Conservation (phyloP, 805 yeast species). For the Lipomyces spencermartinsiae region DNA sequence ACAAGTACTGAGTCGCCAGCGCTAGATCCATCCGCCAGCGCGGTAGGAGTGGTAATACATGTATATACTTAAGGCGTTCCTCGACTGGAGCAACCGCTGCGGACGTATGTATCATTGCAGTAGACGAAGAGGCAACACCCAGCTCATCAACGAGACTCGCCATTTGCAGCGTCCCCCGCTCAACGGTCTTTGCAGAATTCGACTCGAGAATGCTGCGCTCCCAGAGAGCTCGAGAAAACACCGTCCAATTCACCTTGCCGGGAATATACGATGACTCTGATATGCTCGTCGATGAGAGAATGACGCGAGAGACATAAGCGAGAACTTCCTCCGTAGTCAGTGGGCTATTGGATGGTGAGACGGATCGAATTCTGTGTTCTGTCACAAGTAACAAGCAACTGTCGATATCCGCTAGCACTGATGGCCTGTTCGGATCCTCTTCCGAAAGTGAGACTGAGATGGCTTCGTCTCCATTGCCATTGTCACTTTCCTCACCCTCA, state of each 20-base stretch:
- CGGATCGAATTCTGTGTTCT: constrained; percentile 64
- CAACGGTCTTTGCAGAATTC: constrained; percentile 80
- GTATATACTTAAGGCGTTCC: constrained; percentile 70
- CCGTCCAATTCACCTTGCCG: constrained; percentile 65
- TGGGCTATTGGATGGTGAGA: constrained; percentile 68
- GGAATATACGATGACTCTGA: constrained; percentile 38
- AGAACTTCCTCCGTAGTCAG: constrained; percentile 82
- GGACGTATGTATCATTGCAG: constrained; percentile 14
- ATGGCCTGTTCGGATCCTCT: constrained; percentile 81
- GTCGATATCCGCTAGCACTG: constrained; percentile 72
- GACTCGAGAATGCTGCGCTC: constrained; percentile 86
- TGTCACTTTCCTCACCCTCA: neutral
- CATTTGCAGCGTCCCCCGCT: constrained; percentile 92
- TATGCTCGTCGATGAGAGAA: constrained; percentile 55
- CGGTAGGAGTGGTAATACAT: constrained; percentile 77
- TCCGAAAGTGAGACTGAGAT: constrained; percentile 47
- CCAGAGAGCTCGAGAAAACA: constrained; percentile 86
- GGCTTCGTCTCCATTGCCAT: constrained; percentile 44
- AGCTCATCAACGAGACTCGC: constrained; percentile 89
- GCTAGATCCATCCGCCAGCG: constrained; percentile 83
- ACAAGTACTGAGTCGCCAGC: constrained; percentile 85
- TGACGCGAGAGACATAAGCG: constrained; percentile 75
- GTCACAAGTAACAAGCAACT: constrained; percentile 74
- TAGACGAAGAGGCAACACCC: constrained; percentile 60
- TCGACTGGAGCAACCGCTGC: constrained; percentile 47